Evolutionary conservation across 2,329 filamentous ascomycete genomes (phyloP).

Genomic region (Tolypocladium pustulatum): DNA sequence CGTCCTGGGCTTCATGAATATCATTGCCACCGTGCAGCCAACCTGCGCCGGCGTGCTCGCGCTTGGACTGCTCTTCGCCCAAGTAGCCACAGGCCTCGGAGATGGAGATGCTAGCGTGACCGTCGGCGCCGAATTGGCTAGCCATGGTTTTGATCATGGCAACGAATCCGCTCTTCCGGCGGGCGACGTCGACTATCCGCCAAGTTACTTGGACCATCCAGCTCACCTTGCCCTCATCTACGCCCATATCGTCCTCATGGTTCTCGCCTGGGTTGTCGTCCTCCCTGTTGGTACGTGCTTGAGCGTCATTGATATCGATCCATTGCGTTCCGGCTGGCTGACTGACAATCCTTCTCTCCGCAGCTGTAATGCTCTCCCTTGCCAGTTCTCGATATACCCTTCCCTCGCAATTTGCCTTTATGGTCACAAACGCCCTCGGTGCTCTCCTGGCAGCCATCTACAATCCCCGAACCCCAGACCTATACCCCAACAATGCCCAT

Average conservation of each 20-base stretch:
- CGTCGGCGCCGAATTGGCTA: constrained; percentile 4
- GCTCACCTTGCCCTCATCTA: constrained; percentile 48
- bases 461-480: constrained; percentile 69
- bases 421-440: constrained; percentile 52
- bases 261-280: constrained; percentile 60
- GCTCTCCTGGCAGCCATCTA: constrained; percentile 60
- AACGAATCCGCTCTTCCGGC: constrained; percentile 5
- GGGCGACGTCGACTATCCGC: constrained; percentile 22
- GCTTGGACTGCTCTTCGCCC: not conserved
- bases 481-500: constrained; percentile 83
- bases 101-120: not conserved
- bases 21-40: not conserved
- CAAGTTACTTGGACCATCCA: constrained; percentile 50
- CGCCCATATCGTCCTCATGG: constrained; percentile 61
- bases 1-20: not conserved
- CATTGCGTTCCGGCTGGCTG: not conserved
- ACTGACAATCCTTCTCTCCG: not conserved
- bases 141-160: constrained; percentile 8
- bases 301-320: not conserved
- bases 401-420: constrained; percentile 56
- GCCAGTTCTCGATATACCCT: constrained; percentile 67
- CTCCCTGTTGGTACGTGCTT: constrained; percentile 60
- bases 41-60: not conserved
- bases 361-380: constrained; percentile 79
- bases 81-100: not conserved